Percentiles rank a stretch among this genome's conserved stretches.
Conservation (phyloP, 129 eudicot genomes). For the Tagetes patula region DNA sequence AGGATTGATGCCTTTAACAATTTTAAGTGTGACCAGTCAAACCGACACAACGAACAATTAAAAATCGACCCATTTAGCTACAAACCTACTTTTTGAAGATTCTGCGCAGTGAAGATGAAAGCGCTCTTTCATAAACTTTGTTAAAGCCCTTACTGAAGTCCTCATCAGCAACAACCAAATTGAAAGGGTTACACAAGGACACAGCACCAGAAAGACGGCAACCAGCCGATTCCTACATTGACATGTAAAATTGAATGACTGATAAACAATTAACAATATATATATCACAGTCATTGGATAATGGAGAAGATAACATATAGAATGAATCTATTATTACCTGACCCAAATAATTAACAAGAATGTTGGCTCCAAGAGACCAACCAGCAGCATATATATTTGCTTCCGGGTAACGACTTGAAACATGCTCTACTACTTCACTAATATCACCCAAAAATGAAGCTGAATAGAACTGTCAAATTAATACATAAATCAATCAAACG, state of each 20-base stretch:
- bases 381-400: slow-evolving; percentile 91
- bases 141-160: slow-evolving; percentile 87
- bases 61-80: not conserved
- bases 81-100: slow-evolving; percentile 59
- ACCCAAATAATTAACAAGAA: slow-evolving; percentile 81
- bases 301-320: not conserved
- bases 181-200: slow-evolving; percentile 93
- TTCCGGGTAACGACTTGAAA: slow-evolving; percentile 57
- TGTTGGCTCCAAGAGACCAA: slow-evolving; percentile 97
- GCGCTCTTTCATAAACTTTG: slow-evolving; percentile 73
- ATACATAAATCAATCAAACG: not conserved
- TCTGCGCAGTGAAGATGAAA: slow-evolving; percentile 65
- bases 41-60: not conserved
- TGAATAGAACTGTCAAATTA: slow-evolving; percentile 76
- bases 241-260: not conserved
- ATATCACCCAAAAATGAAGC: slow-evolving; percentile 92
- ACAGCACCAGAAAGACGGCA: slow-evolving; percentile 94
- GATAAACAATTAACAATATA: not conserved
- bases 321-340: slow-evolving; percentile 48
- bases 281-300: not conserved
- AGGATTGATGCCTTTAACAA: not conserved
- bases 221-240: slow-evolving; percentile 62
- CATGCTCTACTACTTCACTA: slow-evolving; percentile 73
- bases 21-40: not conserved
- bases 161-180: slow-evolving; percentile 80